Percentiles rank a stretch among this genome's conserved stretches.
Conservation (phyloP, 345 rosid species). For the Sisymbrium irio region DNA sequence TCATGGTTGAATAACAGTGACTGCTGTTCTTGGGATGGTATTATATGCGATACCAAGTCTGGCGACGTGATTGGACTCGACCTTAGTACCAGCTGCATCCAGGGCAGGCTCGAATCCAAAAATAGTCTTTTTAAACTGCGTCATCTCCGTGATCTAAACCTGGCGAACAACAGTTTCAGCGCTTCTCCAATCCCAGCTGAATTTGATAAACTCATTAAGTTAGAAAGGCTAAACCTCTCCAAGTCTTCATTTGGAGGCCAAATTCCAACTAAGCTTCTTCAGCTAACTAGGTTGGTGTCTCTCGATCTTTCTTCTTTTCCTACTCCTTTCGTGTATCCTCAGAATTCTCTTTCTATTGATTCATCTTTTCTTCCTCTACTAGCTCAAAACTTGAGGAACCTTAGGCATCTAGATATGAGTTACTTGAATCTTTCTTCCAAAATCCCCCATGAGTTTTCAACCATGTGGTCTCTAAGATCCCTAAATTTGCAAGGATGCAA, state of each 20-base stretch:
- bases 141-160: background rate
- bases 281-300: constrained; percentile 4
- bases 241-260: background rate
- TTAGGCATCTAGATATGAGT: background rate
- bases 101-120: background rate
- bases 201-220: background rate
- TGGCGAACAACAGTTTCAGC: constrained; percentile 18
- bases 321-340: background rate
- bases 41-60: background rate
- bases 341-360: too few species aligned
- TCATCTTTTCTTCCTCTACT: background rate
- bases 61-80: background rate
- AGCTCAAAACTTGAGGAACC: background rate
- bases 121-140: background rate
- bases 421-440: background rate
- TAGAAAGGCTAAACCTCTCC: background rate
- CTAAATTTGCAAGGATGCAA: background rate
- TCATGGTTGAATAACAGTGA: background rate
- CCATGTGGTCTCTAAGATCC: background rate
- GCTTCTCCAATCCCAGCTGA: background rate
- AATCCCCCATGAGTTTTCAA: background rate
- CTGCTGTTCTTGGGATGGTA: constrained; percentile 5
- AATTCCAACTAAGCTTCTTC: background rate
- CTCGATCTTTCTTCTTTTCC: background rate
- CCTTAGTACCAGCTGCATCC: background rate